Percentiles rank a stretch among this genome's conserved stretches.
These are phyloP conservation scores for Sporisorium sorghi DNA, from an alignment of 1,284 basidiomycete species.

Conservation along the genomic window DNA sequence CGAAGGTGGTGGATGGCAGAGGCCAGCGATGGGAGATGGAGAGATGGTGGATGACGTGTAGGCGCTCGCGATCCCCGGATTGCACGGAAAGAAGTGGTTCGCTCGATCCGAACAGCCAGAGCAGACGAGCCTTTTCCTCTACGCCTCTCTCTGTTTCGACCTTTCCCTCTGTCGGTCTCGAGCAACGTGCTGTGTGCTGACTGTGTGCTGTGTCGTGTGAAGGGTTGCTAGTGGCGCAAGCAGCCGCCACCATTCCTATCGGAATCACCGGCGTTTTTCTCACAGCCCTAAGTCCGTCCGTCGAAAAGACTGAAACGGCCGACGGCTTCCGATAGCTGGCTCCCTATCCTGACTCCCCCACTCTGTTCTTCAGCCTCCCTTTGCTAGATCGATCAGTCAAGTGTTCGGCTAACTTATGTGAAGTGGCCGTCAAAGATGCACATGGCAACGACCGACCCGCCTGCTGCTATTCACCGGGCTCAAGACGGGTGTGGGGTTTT, in stretches of 20 bases:
- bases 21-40: neutral
- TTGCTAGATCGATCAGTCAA: neutral
- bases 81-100: conserved; percentile 1
- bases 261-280: conserved; percentile 5
- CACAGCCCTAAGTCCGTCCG: conserved; percentile 5
- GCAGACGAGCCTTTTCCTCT: neutral
- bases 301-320: neutral
- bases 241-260: conserved; percentile 1
- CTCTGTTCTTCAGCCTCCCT: neutral
- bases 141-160: too few species aligned
- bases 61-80: conserved; percentile 3
- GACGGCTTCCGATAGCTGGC: neutral
- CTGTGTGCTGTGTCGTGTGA: neutral
- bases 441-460: too few species aligned
- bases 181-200: neutral
- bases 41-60: conserved; percentile 11
- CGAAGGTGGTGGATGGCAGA: neutral
- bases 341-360: neutral
- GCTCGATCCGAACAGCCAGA: conserved; percentile 1
- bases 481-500: conserved; percentile 3
- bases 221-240: neutral
- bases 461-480: neutral
- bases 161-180: neutral
- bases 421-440: neutral
- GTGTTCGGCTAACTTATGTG: neutral